These are phyloP conservation scores for Leccinum imitatum DNA, from an alignment of 768 basidiomycete species.

Conservation along the genomic window DNA sequence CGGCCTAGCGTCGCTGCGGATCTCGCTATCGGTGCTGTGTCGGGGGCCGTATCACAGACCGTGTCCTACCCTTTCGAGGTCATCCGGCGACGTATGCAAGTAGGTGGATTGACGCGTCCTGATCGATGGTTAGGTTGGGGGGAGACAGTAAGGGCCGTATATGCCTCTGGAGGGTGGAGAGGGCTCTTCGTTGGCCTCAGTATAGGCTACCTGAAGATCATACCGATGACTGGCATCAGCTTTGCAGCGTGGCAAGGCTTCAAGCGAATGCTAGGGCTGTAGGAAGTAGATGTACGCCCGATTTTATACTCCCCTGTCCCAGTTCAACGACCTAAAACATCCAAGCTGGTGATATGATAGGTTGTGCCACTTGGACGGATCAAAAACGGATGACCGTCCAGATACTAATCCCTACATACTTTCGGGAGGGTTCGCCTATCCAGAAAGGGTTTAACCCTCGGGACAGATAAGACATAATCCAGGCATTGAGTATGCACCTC, in stretches of 20 bases:
- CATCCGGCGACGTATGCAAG: conserved; percentile 89
- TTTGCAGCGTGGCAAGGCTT: conserved; percentile 82
- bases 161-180: conserved; percentile 66
- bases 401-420: background rate
- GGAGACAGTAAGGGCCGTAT: conserved; percentile 73
- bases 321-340: background rate
- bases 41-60: conserved; percentile 85
- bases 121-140: conserved; percentile 71
- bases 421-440: background rate
- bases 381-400: background rate
- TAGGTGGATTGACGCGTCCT: conserved; percentile 79
- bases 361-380: background rate
- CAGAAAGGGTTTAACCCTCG: background rate
- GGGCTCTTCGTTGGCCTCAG: conserved; percentile 91
- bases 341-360: background rate
- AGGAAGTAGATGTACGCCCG: conserved; percentile 16
- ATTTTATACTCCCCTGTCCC: background rate
- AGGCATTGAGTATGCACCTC: too few species aligned
- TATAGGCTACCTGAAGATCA: conserved; percentile 91
- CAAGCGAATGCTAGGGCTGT: conserved; percentile 31
- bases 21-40: conserved; percentile 79
- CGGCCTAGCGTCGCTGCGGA: conserved; percentile 54
- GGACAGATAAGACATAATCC: background rate
- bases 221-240: conserved; percentile 95
- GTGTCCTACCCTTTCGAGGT: conserved; percentile 95